Evolutionary conservation across 2,329 filamentous ascomycete genomes (phyloP), one percentile per base, ranked within the genome.

Genomic region (Pyrenophora seminiperda): DNA sequence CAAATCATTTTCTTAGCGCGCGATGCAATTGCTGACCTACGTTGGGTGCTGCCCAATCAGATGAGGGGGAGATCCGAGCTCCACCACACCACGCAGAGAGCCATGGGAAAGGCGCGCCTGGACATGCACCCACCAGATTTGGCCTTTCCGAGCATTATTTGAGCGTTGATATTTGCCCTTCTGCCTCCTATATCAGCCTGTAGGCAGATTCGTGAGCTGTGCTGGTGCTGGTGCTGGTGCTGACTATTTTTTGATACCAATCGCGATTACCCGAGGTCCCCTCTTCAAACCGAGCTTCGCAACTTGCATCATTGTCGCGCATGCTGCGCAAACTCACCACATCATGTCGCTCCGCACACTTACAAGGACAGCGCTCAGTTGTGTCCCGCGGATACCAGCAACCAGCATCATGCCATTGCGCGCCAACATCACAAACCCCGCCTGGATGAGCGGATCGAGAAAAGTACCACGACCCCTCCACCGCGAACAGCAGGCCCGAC

Each of bases 381-480:
- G 71, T 57, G 65, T 55, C 63, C 67, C 71, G 59, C 70, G 71
- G 53, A 65, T 48, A 46, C 47, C 42, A 18, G 53, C 53, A 30
- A 57, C 64, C 34, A 50, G 58, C 29, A 75, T 66, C 49, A 96
- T 96, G 90, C 90, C 91, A 72, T 81, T 96, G 59, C 86, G 85
- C 78, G 89, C 89, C 55, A 93, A 89, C 75, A 81, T 91, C 59
- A 76, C 81, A 68, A 82, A 83, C 72, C 79, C 85, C 59, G 81
- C 81, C 43, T 79, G 66, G 67, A 61, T 84, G 61, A 76, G 72
- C 57, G 75, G 76, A 49, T 75, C 75, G 64, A 76, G 81, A 68
- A 78, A 77, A 74, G 84, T 87, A 59, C 41, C 30, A 42, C 32
- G 29, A 41, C 44, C 43, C 50, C 42, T 54, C 41, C 24, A 36